Evolutionary conservation across 352 stramenopile species (phyloP).

Genomic region (Pythium angustatum): DNA sequence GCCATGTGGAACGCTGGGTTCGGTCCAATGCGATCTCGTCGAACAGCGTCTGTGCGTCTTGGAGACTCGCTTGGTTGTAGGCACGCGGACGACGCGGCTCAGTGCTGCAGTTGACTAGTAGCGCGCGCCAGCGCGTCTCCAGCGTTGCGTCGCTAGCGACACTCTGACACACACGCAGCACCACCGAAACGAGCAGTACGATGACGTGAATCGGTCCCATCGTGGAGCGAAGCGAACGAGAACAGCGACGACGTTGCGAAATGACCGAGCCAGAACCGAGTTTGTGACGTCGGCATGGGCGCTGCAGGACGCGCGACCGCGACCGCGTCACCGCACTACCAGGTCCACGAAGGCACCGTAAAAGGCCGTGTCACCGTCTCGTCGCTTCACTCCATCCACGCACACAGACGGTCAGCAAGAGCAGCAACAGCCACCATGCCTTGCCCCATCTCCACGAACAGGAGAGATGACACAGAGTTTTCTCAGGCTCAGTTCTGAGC

Average conservation of each 20-base stretch:
- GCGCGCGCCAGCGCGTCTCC: not conserved
- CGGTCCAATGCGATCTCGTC: slow-evolving; percentile 15
- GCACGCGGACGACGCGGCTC: too few species aligned
- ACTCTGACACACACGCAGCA: not conserved
- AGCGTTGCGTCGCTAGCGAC: not conserved
- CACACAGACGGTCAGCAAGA: slow-evolving; percentile 2
- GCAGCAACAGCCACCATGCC: not conserved
- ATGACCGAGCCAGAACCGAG: too few species aligned
- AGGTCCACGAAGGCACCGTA: too few species aligned
- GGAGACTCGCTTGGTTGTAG: not conserved
- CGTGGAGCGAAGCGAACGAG: not conserved
- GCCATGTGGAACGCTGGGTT: slow-evolving; percentile 29
- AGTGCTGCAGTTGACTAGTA: slow-evolving; percentile 1
- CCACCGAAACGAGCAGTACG: not conserved
- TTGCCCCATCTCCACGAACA: too few species aligned
- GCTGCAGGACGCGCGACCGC: too few species aligned
- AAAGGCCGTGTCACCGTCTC: too few species aligned
- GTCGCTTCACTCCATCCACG: slow-evolving; percentile 10
- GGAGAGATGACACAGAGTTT: not conserved
- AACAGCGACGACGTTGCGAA: not conserved
- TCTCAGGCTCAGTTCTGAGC: not conserved
- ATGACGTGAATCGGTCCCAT: not conserved
- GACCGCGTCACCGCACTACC: not conserved
- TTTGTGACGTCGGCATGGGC: too few species aligned
- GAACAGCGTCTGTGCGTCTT: slow-evolving; percentile 3